Evolutionary conservation across 2,329 filamentous ascomycete genomes (phyloP).

Genomic region (Colletotrichum tropicicola): DNA sequence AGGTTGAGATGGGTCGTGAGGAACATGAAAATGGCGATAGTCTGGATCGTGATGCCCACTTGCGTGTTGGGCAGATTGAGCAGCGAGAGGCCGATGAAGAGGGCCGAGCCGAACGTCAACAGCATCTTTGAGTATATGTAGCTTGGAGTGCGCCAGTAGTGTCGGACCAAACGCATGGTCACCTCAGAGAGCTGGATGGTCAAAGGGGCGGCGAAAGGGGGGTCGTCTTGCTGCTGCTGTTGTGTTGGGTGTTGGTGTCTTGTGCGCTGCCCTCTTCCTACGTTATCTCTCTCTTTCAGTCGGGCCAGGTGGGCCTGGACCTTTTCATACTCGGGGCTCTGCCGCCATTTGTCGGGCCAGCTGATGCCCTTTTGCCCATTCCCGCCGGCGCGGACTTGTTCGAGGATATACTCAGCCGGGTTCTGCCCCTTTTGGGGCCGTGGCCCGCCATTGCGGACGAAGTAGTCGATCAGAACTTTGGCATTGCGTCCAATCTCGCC

Average conservation of each 20-base stretch:
- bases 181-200: conserved; percentile 66
- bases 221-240: conserved; percentile 44
- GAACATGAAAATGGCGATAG: conserved; percentile 78
- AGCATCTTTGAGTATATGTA: conserved; percentile 78
- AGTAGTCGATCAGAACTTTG: conserved; percentile 62
- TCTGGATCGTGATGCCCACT: conserved; percentile 74
- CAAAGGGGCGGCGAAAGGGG: conserved; percentile 73
- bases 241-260: neutral
- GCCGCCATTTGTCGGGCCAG: conserved; percentile 47
- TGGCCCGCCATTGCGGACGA: conserved; percentile 67
- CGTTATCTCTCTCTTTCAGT: conserved; percentile 24
- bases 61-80: conserved; percentile 67
- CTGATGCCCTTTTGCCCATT: conserved; percentile 51
- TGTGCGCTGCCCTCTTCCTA: no score
- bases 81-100: conserved; percentile 75
- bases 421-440: conserved; percentile 64
- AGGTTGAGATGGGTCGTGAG: conserved; percentile 75
- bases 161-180: conserved; percentile 72
- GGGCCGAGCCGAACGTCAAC: conserved; percentile 57
- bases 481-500: conserved; percentile 64
- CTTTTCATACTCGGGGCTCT: conserved; percentile 40
- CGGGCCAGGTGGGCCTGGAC: conserved; percentile 42
- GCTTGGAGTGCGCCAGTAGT: conserved; percentile 80
- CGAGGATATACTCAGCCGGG: conserved; percentile 75
- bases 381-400: conserved; percentile 53